Evolutionary conservation across 179 eudicot genomes (phyloP).

Genomic region (Patellifolia procumbens): DNA sequence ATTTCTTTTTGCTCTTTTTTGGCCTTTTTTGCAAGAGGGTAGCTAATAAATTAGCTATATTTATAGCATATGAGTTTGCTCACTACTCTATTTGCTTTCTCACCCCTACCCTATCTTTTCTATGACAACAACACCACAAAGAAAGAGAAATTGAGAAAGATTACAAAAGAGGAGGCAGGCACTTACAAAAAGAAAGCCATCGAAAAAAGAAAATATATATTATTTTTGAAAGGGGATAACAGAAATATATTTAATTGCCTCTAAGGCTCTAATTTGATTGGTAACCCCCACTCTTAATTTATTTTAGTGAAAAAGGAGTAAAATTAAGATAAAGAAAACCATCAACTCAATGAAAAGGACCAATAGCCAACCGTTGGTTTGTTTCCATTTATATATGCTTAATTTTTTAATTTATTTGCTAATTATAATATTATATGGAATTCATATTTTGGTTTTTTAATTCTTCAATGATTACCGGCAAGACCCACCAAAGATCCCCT

Average conservation of each 20-base stretch:
- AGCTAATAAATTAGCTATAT: neutral
- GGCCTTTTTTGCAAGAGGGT: slow-evolving; percentile 10
- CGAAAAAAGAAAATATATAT: neutral
- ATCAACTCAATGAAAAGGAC: slow-evolving; percentile 32
- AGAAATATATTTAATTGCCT: no score
- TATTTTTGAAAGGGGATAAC: no score
- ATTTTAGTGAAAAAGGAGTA: neutral
- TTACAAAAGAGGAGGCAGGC: slow-evolving; percentile 21
- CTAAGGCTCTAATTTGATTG: neutral
- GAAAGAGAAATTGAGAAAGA: slow-evolving; percentile 1
- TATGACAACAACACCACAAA: slow-evolving; percentile 19
- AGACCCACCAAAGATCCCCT: slow-evolving; percentile 27
- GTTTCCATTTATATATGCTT: slow-evolving; percentile 18
- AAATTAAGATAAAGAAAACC: slow-evolving; percentile 3
- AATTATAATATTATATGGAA: slow-evolving; percentile 7
- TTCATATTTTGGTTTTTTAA: slow-evolving; percentile 21
- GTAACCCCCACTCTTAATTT: slow-evolving; percentile 4
- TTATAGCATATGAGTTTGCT: slow-evolving; percentile 9
- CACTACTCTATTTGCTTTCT: slow-evolving; percentile 6
- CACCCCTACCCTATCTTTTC: slow-evolving; percentile 20
- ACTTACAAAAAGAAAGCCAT: slow-evolving; percentile 26
- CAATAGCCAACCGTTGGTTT: slow-evolving; percentile 33
- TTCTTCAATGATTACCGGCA: slow-evolving; percentile 31
- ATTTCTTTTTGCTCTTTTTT: slow-evolving; percentile 9
- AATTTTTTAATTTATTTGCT: neutral